phyloP scores from a whole-genome alignment of 306 rosid genomes.

The Rubus parviflorus region DNA sequence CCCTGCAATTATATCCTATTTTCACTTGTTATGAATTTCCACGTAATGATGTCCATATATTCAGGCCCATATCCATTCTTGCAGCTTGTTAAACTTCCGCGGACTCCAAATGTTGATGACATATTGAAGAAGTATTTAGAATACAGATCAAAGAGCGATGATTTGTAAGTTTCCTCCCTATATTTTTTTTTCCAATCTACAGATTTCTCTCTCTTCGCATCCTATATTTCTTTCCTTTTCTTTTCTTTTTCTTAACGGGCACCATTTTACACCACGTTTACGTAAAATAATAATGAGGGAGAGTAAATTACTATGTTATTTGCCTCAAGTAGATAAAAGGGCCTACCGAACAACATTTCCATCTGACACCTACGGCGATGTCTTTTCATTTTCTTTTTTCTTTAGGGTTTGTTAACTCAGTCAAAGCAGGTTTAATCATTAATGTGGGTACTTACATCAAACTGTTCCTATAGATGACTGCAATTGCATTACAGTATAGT shows the following conservation, averaged over 20 bases:
- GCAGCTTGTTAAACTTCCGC: slow-evolving; percentile 96
- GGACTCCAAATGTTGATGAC: slow-evolving; percentile 74
- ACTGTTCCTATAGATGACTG: not conserved
- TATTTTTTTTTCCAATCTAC: slow-evolving; percentile 4
- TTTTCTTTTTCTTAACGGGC: not conserved
- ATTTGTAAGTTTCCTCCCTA: slow-evolving; percentile 54
- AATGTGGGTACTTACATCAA: not conserved
- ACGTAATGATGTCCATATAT: not conserved
- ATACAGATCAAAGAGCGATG: slow-evolving; percentile 63
- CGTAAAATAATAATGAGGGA: not conserved
- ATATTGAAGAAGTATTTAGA: slow-evolving; percentile 68
- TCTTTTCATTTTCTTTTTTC: not conserved
- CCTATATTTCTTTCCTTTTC: not conserved
- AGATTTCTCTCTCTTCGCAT: not conserved
- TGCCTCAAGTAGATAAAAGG: not conserved
- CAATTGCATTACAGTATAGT: not conserved
- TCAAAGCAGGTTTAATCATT: not conserved
- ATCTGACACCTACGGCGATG: not conserved
- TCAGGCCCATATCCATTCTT: slow-evolving; percentile 12
- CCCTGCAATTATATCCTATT: not conserved
- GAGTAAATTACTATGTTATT: not conserved
- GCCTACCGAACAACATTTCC: not conserved
- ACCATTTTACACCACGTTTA: not conserved
- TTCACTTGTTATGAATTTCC: not conserved
- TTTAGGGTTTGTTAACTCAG: not conserved